phyloP scores from a whole-genome alignment of 148 eudicot genomes.

The Rhododendron simsii region DNA sequence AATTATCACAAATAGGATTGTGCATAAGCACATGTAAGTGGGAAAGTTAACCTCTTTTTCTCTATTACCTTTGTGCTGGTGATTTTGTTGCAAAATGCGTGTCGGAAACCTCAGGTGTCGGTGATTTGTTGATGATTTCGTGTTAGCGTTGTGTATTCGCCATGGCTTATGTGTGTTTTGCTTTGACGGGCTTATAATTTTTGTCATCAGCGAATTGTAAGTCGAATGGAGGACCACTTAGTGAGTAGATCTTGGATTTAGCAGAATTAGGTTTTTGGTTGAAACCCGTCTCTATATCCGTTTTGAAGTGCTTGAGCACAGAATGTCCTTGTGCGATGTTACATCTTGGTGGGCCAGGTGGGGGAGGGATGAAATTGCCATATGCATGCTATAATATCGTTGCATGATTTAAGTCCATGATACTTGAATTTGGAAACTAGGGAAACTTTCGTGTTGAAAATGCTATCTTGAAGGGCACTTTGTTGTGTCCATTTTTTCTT shows the following conservation, averaged over 20 bases:
- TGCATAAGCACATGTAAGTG: not conserved
- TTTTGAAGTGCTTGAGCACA: not conserved
- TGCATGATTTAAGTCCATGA: not conserved
- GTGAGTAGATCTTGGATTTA: not conserved
- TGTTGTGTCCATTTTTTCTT: too few species aligned
- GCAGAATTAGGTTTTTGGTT: not conserved
- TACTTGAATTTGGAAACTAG: not conserved
- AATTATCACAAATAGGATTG: not conserved
- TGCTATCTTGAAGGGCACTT: not conserved
- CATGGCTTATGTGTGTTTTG: not conserved
- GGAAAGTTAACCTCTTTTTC: not conserved
- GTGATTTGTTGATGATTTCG: too few species aligned
- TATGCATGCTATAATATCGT: not conserved
- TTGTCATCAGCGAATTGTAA: not conserved
- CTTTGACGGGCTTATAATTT: not conserved
- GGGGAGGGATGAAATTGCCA: not conserved
- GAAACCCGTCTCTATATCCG: not conserved
- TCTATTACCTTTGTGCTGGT: too few species aligned
- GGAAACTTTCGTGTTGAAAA: not conserved
- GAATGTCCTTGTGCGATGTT: not conserved
- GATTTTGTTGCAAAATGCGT: too few species aligned
- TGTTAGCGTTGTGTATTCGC: too few species aligned
- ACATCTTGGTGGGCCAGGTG: not conserved
- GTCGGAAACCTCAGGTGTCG: too few species aligned
- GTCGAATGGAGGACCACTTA: not conserved